A percentile compares a stretch with the other conserved stretches of the same genome.
These are phyloP conservation scores for Pneumocystis canis DNA, from an alignment of 1,139 yeast species.

Conservation along the genomic window DNA sequence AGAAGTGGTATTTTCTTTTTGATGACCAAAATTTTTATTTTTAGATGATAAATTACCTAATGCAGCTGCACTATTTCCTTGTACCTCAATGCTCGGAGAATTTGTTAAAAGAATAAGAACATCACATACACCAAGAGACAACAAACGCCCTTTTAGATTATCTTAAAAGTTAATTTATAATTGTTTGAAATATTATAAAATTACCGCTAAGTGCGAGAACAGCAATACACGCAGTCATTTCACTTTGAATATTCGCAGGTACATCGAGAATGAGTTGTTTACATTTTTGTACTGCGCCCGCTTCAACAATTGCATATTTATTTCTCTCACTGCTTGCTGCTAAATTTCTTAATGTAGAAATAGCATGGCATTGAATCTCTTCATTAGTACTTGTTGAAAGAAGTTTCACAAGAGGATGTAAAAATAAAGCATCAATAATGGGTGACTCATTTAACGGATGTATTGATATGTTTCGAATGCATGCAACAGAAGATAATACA, in stretches of 20 bases:
- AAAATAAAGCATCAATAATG: constrained; percentile 89
- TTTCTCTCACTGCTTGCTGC: constrained; percentile 93
- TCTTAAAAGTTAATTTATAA: constrained; percentile 20
- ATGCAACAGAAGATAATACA: constrained; percentile 91
- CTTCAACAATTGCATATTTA: constrained; percentile 78
- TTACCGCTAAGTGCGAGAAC: constrained; percentile 75
- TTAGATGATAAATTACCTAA: constrained; percentile 88
- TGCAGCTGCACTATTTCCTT: constrained; percentile 98
- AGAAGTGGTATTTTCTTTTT: background rate
- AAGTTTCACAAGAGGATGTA: constrained; percentile 73
- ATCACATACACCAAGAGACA: constrained; percentile 72
- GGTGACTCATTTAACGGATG: constrained; percentile 93
- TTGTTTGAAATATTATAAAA: background rate
- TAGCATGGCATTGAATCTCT: constrained; percentile 96
- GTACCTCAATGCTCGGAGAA: constrained; percentile 81
- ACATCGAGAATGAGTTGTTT: constrained; percentile 72
- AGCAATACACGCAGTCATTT: constrained; percentile 93
- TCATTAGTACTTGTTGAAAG: constrained; percentile 78
- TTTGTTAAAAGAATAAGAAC: constrained; percentile 84
- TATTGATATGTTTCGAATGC: constrained; percentile 89
- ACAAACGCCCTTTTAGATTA: constrained; percentile 72
- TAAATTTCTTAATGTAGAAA: constrained; percentile 81
- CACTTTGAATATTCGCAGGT: constrained; percentile 72
- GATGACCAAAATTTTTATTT: constrained; percentile 9
- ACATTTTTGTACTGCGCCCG: constrained; percentile 91